These are phyloP conservation scores for Sphaerulina vaccinii DNA, from an alignment of 2,329 filamentous ascomycete genomes.

Conservation along the genomic window DNA sequence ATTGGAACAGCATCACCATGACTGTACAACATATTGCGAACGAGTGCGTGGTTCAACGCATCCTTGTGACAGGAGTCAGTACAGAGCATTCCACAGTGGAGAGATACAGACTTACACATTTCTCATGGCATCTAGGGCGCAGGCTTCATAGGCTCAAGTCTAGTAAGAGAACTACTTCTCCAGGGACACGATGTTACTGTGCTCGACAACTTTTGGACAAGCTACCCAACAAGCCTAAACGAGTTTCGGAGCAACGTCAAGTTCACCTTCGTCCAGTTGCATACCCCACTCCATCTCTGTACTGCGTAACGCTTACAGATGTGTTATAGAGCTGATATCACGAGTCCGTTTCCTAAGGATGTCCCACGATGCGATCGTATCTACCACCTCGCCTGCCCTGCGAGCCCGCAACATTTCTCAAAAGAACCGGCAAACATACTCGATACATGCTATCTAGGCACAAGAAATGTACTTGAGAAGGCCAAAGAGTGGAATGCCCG, in stretches of 20 bases:
- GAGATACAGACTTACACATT: neutral
- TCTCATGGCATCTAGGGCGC: neutral
- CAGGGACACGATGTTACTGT: neutral
- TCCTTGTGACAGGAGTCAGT: constrained; percentile 1
- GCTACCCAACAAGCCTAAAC: neutral
- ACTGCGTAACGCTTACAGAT: neutral
- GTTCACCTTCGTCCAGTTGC: constrained; percentile 1
- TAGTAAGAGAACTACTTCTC: neutral
- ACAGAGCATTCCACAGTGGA: too few species aligned
- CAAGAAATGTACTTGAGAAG: neutral
- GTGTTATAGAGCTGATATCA: neutral
- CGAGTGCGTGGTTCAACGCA: too few species aligned
- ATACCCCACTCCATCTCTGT: neutral
- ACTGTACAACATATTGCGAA: too few species aligned
- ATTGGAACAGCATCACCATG: too few species aligned
- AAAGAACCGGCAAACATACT: neutral
- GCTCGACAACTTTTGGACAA: neutral
- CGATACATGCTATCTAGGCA: neutral
- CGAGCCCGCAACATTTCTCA: neutral
- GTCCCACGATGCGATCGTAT: neutral
- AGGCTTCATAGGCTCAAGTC: constrained; percentile 3
- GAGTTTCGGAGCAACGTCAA: neutral
- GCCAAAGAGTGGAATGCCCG: neutral
- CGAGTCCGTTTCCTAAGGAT: neutral
- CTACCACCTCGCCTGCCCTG: constrained; percentile 2